Conservation (phyloP, 2,329 filamentous ascomycete genomes). For the Blastomyces parvus region DNA sequence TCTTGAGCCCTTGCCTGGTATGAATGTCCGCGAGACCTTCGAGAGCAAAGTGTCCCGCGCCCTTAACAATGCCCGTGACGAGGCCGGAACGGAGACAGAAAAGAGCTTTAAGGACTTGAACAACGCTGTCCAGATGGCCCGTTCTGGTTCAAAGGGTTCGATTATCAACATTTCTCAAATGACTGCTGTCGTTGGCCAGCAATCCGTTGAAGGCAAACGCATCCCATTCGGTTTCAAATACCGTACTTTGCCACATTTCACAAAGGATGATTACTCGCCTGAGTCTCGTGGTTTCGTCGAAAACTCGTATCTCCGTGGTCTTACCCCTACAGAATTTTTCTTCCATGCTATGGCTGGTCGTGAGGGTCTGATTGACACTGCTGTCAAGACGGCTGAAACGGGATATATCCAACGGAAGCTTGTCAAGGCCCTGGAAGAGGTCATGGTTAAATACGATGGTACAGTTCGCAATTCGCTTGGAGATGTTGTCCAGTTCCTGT, state of each 20-base stretch:
- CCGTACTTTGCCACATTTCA: conserved; percentile 91
- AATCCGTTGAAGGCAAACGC: conserved; percentile 96
- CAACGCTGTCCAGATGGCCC: conserved; percentile 93
- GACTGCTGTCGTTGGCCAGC: conserved; percentile 94
- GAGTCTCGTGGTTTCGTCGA: conserved; percentile 96
- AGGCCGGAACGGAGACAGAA: conserved; percentile 85
- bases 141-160: conserved; percentile 94
- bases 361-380: conserved; percentile 98
- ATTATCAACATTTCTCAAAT: conserved; percentile 99
- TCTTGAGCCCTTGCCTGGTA: conserved; percentile 88
- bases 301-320: conserved; percentile 91
- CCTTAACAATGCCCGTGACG: conserved; percentile 90
- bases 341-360: conserved; percentile 99
- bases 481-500: conserved; percentile 93
- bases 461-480: conserved; percentile 95
- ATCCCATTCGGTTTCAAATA: conserved; percentile 99
- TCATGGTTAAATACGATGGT: conserved; percentile 94
- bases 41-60: conserved; percentile 94
- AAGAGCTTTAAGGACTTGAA: conserved; percentile 90
- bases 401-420: conserved; percentile 98
- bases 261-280: conserved; percentile 97
- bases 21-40: conserved; percentile 97
- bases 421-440: conserved; percentile 94
- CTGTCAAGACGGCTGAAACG: conserved; percentile 97
- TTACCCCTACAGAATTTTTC: conserved; percentile 95